Percentiles rank a stretch among this genome's conserved stretches.
These are phyloP conservation scores for Grosmannia serpens DNA, from an alignment of 2,329 filamentous ascomycete genomes.

Conservation along the genomic window DNA sequence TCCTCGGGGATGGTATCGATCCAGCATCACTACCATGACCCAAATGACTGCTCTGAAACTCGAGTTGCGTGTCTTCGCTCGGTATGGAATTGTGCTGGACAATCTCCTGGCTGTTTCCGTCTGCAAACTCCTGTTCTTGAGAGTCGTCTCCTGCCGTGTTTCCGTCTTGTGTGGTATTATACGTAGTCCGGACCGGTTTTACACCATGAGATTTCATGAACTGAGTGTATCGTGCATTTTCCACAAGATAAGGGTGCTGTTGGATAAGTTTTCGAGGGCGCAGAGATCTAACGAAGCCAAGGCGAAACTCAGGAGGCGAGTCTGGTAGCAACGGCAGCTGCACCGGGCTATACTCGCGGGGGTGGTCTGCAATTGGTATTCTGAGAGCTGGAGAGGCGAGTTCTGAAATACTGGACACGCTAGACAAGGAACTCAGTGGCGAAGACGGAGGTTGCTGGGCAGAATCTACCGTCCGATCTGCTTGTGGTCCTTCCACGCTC, in stretches of 20 bases:
- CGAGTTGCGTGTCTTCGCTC: background rate
- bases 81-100: background rate
- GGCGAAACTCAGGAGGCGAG: slow-evolving; percentile 13
- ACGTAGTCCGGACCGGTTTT: slow-evolving; percentile 35
- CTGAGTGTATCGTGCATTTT: slow-evolving; percentile 42
- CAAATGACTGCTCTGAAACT: slow-evolving; percentile 4
- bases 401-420: background rate
- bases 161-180: slow-evolving; percentile 16
- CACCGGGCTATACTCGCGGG: background rate
- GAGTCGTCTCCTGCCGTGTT: slow-evolving; percentile 27
- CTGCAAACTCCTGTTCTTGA: slow-evolving; percentile 37
- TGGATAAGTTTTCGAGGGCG: slow-evolving; percentile 50
- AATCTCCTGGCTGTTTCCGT: slow-evolving; percentile 21
- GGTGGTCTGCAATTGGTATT: background rate
- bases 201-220: slow-evolving; percentile 43
- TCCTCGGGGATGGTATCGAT: slow-evolving; percentile 18
- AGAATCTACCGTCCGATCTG: background rate
- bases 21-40: background rate
- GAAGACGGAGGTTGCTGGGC: slow-evolving; percentile 4
- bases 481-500: background rate
- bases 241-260: slow-evolving; percentile 46
- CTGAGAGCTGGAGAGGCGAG: background rate
- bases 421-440: slow-evolving; percentile 5
- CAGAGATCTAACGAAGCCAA: slow-evolving; percentile 35
- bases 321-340: slow-evolving; percentile 4